phyloP scores from a whole-genome alignment of 495 filamentous ascomycete species.

The Sabuloglossum arenarium region DNA sequence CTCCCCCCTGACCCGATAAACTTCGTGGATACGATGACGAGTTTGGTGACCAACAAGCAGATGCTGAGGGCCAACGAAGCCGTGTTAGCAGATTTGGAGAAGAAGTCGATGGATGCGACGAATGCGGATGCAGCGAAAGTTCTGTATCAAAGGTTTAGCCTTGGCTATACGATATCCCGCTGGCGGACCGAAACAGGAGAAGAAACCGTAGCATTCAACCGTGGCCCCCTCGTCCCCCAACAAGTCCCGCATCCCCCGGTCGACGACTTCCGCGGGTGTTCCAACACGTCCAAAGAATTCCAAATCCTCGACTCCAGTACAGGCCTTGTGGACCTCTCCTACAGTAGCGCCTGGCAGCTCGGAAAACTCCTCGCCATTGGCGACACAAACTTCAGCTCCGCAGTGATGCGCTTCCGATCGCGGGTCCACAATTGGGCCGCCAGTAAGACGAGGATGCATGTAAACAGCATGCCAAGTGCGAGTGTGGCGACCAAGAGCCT shows the following conservation, averaged over 20 bases:
- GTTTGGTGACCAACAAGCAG: not conserved
- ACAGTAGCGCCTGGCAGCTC: conserved; percentile 25
- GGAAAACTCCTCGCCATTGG: conserved; percentile 20
- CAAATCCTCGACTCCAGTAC: conserved; percentile 24
- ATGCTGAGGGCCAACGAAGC: not conserved
- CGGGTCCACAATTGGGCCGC: not conserved
- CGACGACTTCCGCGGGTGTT: not conserved
- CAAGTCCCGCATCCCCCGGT: not conserved
- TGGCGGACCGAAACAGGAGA: conserved; percentile 23
- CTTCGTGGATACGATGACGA: conserved; percentile 13
- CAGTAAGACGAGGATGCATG: not conserved
- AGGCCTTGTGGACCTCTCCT: conserved; percentile 28
- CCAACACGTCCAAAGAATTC: not conserved
- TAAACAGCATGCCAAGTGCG: not conserved
- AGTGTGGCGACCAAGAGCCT: no score
- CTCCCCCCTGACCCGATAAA: conserved; percentile 19
- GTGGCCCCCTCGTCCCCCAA: conserved; percentile 18
- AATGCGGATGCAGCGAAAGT: not conserved
- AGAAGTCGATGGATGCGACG: not conserved
- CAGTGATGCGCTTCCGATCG: conserved; percentile 13
- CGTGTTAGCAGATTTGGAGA: not conserved
- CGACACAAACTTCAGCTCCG: conserved; percentile 13
- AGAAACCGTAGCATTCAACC: conserved; percentile 17
- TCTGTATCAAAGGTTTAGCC: conserved; percentile 9
- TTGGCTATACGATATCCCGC: conserved; percentile 21